Base-by-base conservation (phyloP, 225 moss, liverwort and hornwort genomes). In the Pseudoscleropodium purum region DNA sequence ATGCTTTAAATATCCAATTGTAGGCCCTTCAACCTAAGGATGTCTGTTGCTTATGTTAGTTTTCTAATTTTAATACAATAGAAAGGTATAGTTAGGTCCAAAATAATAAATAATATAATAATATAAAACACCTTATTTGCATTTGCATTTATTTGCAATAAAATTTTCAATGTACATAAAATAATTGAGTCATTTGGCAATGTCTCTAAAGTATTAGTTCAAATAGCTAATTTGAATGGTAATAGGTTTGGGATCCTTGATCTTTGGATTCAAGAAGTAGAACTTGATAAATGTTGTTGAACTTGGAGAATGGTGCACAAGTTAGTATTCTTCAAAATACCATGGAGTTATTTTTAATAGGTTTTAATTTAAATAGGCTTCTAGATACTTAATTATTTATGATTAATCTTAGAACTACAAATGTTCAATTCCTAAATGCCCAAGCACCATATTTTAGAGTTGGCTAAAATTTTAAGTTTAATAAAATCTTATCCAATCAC, bases 371-470 rank as follows among this genome's bases (percentile, higher is more conserved):
- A 69, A n/a, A n/a, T 23, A n/a, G n/a, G 23, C 11, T 68, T n/a
- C 0, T 12, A 11, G 2, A 67, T 67, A 2, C 0, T 37, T 67
- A 10, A n/a, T n/a, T n/a, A n/a, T n/a, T n/a, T n/a, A n/a, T n/a
- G n/a, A n/a, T n/a, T n/a, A 68, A 37, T 68, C 7, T 37, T 68
- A 37, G 21, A 68, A 37, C 11, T 68, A 37, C 68, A 68, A 68
- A 68, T 21, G 37, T 7, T 37, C 6, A n/a, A n/a, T 6, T 5
- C 6, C n/a, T n/a, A 69, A n/a, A 69, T 69, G 23, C 7, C n/a
- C 7, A 23, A 23, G n/a, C 7, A n/a, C 7, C 39, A 70, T 70
- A 26, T 26, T 25, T 39, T 70, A 14, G 25, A 39, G 14, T 39
- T 7, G 5, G 39, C 7, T 24, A 39, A n/a, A 70, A 4, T 39